Evolutionary conservation across 78 protist genomes (phyloP).

Genomic region (Isochrysis galbana): DNA sequence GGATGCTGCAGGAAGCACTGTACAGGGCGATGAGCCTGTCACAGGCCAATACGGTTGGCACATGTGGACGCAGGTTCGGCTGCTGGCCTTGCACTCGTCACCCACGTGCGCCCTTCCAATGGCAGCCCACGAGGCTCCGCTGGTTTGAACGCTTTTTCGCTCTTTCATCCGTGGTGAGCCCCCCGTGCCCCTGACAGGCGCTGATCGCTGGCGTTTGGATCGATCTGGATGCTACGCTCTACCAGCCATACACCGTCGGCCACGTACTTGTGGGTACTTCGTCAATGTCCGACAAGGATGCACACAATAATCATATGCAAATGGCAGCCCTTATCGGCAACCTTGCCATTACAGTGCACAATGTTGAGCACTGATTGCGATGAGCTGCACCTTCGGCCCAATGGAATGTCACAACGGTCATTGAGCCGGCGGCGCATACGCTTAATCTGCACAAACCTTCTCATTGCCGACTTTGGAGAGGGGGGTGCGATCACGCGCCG

Average conservation of each 20-base stretch:
- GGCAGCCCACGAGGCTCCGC: no score
- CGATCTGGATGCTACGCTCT: conserved; percentile 39
- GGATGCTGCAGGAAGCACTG: not conserved
- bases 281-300: conserved; percentile 34
- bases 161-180: no score
- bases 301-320: conserved; percentile 11
- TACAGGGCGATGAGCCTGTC: not conserved
- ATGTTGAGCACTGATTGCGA: not conserved
- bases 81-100: no score
- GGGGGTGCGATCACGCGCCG: no score
- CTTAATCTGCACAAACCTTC: no score
- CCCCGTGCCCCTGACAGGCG: no score
- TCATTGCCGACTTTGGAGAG: no score
- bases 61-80: conserved; percentile 45
- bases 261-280: conserved; percentile 36
- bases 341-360: not conserved
- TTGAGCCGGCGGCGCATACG: no score
- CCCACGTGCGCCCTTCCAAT: no score
- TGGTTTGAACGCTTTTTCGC: no score
- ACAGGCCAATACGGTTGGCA: conserved; percentile 40
- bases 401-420: no score
- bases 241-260: conserved; percentile 10
- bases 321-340: conserved; percentile 34
- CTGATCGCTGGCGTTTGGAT: not conserved
- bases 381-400: no score